Base-by-base conservation (phyloP, 2,329 filamentous ascomycete genomes). In the Trichoderma citrinoviride region DNA sequence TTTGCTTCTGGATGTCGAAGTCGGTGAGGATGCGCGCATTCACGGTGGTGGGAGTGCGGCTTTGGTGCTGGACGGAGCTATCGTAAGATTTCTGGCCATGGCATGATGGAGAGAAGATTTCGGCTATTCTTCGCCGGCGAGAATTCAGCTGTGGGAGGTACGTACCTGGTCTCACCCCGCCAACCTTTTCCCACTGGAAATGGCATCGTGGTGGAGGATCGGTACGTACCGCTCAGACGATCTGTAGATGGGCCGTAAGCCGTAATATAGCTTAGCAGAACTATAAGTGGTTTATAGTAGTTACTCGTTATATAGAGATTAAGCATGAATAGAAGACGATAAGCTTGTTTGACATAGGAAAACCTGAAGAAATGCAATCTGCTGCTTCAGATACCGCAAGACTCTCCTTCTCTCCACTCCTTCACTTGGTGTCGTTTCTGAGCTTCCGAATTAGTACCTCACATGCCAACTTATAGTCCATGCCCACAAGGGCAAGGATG, bases 81-180 rank as follows among this genome's bases (percentile, higher is more conserved):
- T 63, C 65, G 60, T 64, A 66, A 58, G 65, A 66, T 66, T 66
- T 64, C 65, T 66, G 14, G 52, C 21, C 52, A 64, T 64, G 64
- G 61, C 40, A 54, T 55, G 33, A 58, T 57, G 60, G 40, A 43
- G 50, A 37, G 57, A 50, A 61, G 23, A 46, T 65, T 46, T 67
- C 65, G 65, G 65, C 44, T 57, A 47, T 53, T 65, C 55, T 55
- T 52, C 49, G 49, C 21, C 54, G 58, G 62, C 62, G 55, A 65
- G 63, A 61, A 61, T 49, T 64, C 12, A 44, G 40, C 49, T 62
- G 19, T 46, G 29, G 29, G 40, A 3, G 58, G 64, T 57, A 57
- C 52, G 64, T 65, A 65, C 55, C 61, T n/a, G n/a, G n/a, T n/a
- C n/a, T 41, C 61, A 47, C 50, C 50, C 52, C 61, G 52, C 61